Conservation (phyloP, 768 basidiomycete species). For the Hemileccinum rubropunctum region DNA sequence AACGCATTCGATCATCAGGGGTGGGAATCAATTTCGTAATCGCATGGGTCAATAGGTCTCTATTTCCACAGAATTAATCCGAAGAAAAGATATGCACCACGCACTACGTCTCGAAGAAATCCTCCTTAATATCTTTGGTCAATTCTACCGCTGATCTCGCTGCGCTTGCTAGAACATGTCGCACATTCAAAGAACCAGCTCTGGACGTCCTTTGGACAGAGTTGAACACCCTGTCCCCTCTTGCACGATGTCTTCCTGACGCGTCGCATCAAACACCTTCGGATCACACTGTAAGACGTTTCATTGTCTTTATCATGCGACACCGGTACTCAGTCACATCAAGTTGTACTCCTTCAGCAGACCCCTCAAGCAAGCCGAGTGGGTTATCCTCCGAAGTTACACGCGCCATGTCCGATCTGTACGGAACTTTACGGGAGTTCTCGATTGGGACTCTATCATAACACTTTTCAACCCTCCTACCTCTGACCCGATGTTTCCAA, state of each 20-base stretch:
- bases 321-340: neutral
- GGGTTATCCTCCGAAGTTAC: constrained; percentile 11
- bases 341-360: constrained; percentile 17
- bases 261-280: constrained; percentile 11
- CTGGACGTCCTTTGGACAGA: constrained; percentile 18
- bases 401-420: constrained; percentile 13
- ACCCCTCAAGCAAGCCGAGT: constrained; percentile 7
- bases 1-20: no score
- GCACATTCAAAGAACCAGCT: constrained; percentile 17
- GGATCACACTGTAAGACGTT: constrained; percentile 3
- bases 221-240: constrained; percentile 10
- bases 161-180: constrained; percentile 15
- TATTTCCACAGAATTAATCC: no score
- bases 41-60: no score
- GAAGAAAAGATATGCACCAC: no score
- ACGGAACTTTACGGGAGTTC: constrained; percentile 12
- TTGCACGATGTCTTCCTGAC: constrained; percentile 11
- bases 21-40: no score
- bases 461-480: constrained; percentile 13
- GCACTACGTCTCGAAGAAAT: constrained; percentile 12
- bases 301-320: neutral
- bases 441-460: constrained; percentile 17
- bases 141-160: constrained; percentile 14
- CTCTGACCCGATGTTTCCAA: constrained; percentile 16
- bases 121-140: constrained; percentile 8